Conservation (phyloP, 1,284 basidiomycete genomes). For the Cryptococcus wingfieldii region DNA sequence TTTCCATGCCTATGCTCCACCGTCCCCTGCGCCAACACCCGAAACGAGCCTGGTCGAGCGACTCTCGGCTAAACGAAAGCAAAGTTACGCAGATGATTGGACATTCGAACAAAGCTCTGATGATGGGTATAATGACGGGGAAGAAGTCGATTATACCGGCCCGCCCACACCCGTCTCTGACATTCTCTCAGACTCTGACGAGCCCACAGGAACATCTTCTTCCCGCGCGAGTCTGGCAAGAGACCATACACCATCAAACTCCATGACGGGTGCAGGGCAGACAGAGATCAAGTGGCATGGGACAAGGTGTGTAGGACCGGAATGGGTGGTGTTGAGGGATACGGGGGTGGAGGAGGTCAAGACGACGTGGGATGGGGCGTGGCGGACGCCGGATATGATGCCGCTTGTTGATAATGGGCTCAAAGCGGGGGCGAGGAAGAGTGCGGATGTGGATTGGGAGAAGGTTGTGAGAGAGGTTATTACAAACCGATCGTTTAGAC, state of each 20-base stretch:
- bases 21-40: slow-evolving; percentile 34
- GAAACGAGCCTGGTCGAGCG: slow-evolving; percentile 6
- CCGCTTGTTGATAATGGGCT: background rate
- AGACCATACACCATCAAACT: background rate
- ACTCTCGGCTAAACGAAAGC: background rate
- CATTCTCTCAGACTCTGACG: background rate
- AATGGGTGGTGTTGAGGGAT: slow-evolving; percentile 27
- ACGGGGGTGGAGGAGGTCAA: background rate
- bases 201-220: background rate
- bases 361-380: slow-evolving; percentile 6
- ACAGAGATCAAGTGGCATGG: slow-evolving; percentile 23
- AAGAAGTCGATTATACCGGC: slow-evolving; percentile 20
- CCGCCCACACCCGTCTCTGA: slow-evolving; percentile 30
- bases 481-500: slow-evolving; percentile 6
- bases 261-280: slow-evolving; percentile 11
- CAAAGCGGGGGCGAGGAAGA: background rate
- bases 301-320: slow-evolving; percentile 25
- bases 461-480: slow-evolving; percentile 10
- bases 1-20: slow-evolving; percentile 25
- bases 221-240: background rate
- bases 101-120: slow-evolving; percentile 6
- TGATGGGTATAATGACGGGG: slow-evolving; percentile 16
- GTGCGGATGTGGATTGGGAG: slow-evolving; percentile 2
- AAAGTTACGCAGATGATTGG: background rate
- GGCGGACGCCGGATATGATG: slow-evolving; percentile 2